Conservation (phyloP, 1,284 basidiomycete genomes). For the Schizophyllum commune region DNA sequence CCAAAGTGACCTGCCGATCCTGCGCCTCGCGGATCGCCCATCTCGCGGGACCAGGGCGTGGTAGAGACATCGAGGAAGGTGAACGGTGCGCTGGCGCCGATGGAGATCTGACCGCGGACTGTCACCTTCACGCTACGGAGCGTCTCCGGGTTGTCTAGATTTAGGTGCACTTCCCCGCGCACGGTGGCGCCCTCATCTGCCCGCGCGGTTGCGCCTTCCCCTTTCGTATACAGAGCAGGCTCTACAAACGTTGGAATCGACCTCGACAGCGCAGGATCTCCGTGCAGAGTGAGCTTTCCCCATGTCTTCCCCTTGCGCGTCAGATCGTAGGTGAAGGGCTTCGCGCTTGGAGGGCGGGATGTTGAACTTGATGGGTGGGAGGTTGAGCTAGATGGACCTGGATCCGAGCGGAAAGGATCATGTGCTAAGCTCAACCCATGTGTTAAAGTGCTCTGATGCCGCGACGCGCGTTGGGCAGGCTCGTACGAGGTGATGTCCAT, state of each 20-base stretch:
- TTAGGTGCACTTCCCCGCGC: conserved; percentile 21
- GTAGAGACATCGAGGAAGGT: conserved; percentile 19
- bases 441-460: no score
- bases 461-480: no score
- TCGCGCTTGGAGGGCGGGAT: not conserved
- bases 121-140: conserved; percentile 17
- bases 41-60: conserved; percentile 21
- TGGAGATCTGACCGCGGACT: conserved; percentile 9
- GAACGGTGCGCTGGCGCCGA: not conserved
- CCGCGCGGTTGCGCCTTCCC: no score
- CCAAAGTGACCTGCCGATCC: no score
- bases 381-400: no score
- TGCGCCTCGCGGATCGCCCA: conserved; percentile 15
- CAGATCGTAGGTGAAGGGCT: not conserved
- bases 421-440: no score
- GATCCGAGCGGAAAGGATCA: no score
- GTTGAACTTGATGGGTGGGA: not conserved
- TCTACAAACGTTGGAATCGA: not conserved
- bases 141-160: conserved; percentile 12
- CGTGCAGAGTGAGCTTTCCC: not conserved
- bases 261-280: not conserved
- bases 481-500: no score
- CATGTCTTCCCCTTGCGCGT: not conserved
- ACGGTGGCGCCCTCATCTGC: conserved; percentile 16
- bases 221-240: no score